Conservation (phyloP, 306 rosid species). For the Lathyrus aphaca region DNA sequence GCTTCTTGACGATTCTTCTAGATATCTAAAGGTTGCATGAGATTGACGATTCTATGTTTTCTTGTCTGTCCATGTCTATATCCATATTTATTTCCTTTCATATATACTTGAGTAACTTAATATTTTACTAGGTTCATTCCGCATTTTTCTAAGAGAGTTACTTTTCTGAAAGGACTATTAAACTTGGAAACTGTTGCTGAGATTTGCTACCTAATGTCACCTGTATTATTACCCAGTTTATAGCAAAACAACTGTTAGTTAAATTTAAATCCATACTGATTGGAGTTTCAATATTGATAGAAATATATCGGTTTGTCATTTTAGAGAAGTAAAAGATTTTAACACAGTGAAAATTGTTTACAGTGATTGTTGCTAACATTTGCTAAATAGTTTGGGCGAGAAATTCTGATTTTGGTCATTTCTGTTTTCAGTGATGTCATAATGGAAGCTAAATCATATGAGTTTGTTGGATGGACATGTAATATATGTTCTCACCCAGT, state of each 20-base stretch:
- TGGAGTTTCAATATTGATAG: slow-evolving; percentile 27
- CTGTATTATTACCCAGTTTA: slow-evolving; percentile 9
- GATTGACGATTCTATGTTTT: slow-evolving; percentile 25
- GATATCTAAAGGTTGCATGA: slow-evolving; percentile 33
- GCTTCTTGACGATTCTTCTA: slow-evolving; percentile 37
- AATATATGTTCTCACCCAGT: slow-evolving; percentile 52
- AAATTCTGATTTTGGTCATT: slow-evolving; percentile 35
- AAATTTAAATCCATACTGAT: slow-evolving; percentile 16
- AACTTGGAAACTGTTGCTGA: slow-evolving; percentile 30
- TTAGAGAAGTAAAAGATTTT: slow-evolving; percentile 22
- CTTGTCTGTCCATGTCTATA: slow-evolving; percentile 8
- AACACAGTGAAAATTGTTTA: slow-evolving; percentile 20
- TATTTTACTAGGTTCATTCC: not conserved
- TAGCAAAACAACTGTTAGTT: slow-evolving; percentile 1
- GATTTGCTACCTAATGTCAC: slow-evolving; percentile 13
- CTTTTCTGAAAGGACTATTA: slow-evolving; percentile 23
- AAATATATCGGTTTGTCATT: slow-evolving; percentile 19
- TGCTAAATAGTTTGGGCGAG: slow-evolving; percentile 19
- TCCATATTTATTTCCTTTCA: slow-evolving; percentile 17
- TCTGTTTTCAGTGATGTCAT: slow-evolving; percentile 72
- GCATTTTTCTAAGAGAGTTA: slow-evolving; percentile 27
- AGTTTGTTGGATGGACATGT: slow-evolving; percentile 62
- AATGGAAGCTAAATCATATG: slow-evolving; percentile 64
- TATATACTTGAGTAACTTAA: slow-evolving; percentile 18
- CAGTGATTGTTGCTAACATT: slow-evolving; percentile 23